A percentile compares a stretch with the other conserved stretches of the same genome.
Conservation (phyloP, 306 rosid genomes). For the Aeschynomene evenia region DNA sequence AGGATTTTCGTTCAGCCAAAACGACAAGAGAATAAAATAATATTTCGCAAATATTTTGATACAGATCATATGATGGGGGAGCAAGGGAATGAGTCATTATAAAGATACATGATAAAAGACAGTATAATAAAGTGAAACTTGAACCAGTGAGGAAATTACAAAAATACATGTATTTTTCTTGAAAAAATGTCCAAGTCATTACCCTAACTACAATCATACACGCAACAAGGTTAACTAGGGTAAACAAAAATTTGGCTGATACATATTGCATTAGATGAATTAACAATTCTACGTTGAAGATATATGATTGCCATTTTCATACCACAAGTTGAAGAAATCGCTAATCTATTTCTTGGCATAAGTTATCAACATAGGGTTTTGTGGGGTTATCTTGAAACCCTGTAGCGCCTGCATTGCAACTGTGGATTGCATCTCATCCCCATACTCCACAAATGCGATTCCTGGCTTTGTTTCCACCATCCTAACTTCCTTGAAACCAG, state of each 20-base stretch:
- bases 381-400: slow-evolving; percentile 89
- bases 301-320: slow-evolving; percentile 6
- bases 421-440: slow-evolving; percentile 85
- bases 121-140: not conserved
- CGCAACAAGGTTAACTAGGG: not conserved
- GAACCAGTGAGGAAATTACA: slow-evolving; percentile 9
- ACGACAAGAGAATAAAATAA: not conserved
- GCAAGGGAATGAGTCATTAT: not conserved
- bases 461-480: slow-evolving; percentile 98
- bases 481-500: slow-evolving; percentile 96
- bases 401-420: slow-evolving; percentile 93
- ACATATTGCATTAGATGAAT: slow-evolving; percentile 27
- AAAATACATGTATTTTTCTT: slow-evolving; percentile 14
- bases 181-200: slow-evolving; percentile 13
- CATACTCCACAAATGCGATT: slow-evolving; percentile 93
- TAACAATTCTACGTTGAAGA: slow-evolving; percentile 26
- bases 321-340: slow-evolving; percentile 18
- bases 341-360: slow-evolving; percentile 79
- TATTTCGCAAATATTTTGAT: not conserved
- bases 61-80: not conserved
- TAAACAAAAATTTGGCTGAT: slow-evolving; percentile 28
- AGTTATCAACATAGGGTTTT: slow-evolving; percentile 90
- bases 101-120: not conserved
- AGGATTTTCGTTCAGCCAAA: not conserved
- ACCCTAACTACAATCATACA: slow-evolving; percentile 39